These are phyloP conservation scores for Salix arbutifolia DNA, from an alignment of 345 rosid species.

Conservation along the genomic window DNA sequence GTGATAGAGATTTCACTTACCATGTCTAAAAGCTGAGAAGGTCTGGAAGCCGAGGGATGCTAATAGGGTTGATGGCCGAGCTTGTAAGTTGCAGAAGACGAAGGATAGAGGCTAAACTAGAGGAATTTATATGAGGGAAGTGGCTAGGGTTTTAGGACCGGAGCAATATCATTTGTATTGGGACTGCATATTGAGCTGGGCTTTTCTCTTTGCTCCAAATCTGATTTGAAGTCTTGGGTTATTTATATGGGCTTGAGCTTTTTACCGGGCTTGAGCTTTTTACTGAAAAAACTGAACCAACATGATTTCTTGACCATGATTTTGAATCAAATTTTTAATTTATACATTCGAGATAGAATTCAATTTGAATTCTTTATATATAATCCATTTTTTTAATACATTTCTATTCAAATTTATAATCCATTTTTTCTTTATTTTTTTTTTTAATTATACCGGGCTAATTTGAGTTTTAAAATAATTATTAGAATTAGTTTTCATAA, in stretches of 20 bases:
- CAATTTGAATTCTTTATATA: no score
- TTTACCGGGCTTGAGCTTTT: not conserved
- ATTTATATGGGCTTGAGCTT: not conserved
- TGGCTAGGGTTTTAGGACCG: slow-evolving; percentile 9
- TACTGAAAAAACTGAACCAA: not conserved
- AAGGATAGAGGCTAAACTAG: not conserved
- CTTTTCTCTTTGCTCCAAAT: not conserved
- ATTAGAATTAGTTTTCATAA: not conserved
- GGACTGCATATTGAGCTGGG: not conserved
- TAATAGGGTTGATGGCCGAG: not conserved
- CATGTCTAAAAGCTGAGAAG: not conserved
- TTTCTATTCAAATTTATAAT: no score
- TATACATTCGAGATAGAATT: no score
- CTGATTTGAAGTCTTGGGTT: not conserved
- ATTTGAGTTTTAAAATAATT: no score
- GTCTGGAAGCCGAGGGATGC: not conserved
- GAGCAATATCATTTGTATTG: not conserved
- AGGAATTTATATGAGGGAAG: not conserved
- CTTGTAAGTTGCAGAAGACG: not conserved
- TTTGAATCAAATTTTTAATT: no score
- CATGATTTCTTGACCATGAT: no score
- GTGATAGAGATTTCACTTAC: not conserved
- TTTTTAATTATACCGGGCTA: fast-evolving
- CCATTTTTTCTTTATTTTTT: no score
- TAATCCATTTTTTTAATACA: no score